Conservation (phyloP, 2,329 filamentous ascomycete species). For the Aspergillus chevalieri region DNA sequence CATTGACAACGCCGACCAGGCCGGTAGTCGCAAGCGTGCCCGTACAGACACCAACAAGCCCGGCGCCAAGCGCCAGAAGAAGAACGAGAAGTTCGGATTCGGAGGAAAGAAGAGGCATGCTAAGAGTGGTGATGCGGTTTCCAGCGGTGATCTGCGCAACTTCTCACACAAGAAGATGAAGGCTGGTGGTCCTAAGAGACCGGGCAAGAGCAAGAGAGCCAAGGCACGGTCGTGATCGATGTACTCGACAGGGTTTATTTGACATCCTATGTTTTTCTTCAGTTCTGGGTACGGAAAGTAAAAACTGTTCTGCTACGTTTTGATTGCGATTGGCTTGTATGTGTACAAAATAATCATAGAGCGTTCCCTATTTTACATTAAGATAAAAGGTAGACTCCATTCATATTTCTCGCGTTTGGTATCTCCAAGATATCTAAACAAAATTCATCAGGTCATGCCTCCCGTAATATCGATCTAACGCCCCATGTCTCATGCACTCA, state of each 20-base stretch:
- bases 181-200: slow-evolving; percentile 39
- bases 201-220: slow-evolving; percentile 47
- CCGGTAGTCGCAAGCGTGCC: slow-evolving; percentile 41
- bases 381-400: too few relatives aligned
- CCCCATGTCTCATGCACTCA: too few relatives aligned
- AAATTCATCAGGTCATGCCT: too few relatives aligned
- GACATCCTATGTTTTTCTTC: neutral
- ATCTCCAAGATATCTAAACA: too few relatives aligned
- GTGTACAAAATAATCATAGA: too few relatives aligned
- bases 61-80: slow-evolving; percentile 73
- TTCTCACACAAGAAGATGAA: slow-evolving; percentile 89
- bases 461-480: too few relatives aligned
- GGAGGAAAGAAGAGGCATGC: slow-evolving; percentile 88
- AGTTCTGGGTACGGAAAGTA: neutral
- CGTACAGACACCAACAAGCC: slow-evolving; percentile 37
- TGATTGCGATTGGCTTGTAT: too few relatives aligned
- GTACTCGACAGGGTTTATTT: slow-evolving; percentile 5
- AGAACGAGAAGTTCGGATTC: slow-evolving; percentile 89
- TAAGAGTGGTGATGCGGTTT: slow-evolving; percentile 85
- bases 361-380: too few relatives aligned
- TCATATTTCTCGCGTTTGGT: too few relatives aligned
- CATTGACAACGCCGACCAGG: slow-evolving; percentile 64
- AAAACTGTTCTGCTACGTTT: neutral
- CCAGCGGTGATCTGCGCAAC: slow-evolving; percentile 70
- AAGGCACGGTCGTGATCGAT: slow-evolving; percentile 20